A percentile compares a stretch with the other conserved stretches of the same genome.
Conservation (phyloP, 805 yeast species). For the Kodamaea jinghongensis region DNA sequence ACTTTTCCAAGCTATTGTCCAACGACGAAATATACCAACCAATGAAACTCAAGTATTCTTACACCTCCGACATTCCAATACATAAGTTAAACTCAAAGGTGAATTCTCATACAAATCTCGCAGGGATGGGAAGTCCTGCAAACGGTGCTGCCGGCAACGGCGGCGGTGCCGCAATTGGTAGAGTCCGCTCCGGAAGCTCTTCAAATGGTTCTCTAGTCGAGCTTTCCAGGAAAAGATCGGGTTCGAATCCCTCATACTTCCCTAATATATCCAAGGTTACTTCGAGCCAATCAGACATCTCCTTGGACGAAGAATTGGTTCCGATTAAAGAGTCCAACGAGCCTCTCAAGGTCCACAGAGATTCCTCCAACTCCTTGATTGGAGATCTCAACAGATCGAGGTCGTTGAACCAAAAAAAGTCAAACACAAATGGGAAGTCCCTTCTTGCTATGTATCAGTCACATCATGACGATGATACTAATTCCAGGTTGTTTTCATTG, state of each 20-base stretch:
- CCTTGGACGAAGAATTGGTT: conserved; percentile 18
- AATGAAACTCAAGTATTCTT: conserved; percentile 37
- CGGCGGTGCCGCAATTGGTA: too few species aligned
- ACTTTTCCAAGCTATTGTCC: conserved; percentile 31
- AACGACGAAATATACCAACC: conserved; percentile 39
- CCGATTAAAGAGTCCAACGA: conserved; percentile 21
- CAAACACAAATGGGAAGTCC: conserved; percentile 13
- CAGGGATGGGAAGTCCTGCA: conserved; percentile 5
- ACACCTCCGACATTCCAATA: conserved; percentile 38
- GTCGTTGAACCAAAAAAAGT: conserved; percentile 21
- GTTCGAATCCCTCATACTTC: conserved; percentile 31
- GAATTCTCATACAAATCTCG: conserved; percentile 38
- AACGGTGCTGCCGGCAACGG: too few species aligned
- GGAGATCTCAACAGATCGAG: conserved; percentile 21
- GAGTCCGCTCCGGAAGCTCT: conserved; percentile 10
- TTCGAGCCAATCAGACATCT: conserved; percentile 11
- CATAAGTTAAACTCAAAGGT: conserved; percentile 38
- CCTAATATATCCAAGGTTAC: conserved; percentile 15
- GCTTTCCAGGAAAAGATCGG: conserved; percentile 18
- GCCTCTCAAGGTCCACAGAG: conserved; percentile 8
- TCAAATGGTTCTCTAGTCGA: conserved; percentile 15
- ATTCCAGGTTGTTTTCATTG: conserved; percentile 17
- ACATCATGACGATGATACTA: conserved; percentile 16
- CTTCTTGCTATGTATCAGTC: conserved; percentile 17
- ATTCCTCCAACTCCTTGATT: conserved; percentile 5